Evolutionary conservation across 345 rosid species (phyloP).

Genomic region (Cardamine resedifolia): DNA sequence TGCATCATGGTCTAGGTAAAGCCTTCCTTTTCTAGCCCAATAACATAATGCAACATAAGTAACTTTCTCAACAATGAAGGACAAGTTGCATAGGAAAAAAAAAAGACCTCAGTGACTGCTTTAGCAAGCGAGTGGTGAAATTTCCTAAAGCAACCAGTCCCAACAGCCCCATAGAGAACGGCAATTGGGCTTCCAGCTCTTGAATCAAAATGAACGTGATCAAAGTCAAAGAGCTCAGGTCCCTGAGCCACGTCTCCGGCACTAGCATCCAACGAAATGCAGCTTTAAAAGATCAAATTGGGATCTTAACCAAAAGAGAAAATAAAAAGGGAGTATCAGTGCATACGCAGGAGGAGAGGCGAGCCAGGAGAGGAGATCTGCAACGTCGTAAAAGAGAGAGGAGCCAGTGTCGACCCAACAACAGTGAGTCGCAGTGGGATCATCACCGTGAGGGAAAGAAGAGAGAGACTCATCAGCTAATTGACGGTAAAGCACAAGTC

Average conservation of each 20-base stretch:
- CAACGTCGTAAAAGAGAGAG: constrained; percentile 66
- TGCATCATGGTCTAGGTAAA: not conserved
- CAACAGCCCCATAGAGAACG: constrained; percentile 91
- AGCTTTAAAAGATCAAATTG: constrained; percentile 6
- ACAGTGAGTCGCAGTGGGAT: constrained; percentile 60
- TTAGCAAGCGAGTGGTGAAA: constrained; percentile 65
- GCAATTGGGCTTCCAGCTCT: constrained; percentile 61
- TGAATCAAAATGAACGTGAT: constrained; percentile 71
- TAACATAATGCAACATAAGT: too few relatives aligned
- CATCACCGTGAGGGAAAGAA: constrained; percentile 73
- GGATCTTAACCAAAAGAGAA: constrained; percentile 6
- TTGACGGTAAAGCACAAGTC: constrained; percentile 85
- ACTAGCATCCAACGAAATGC: constrained; percentile 43
- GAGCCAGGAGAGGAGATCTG: constrained; percentile 69
- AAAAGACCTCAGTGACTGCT: constrained; percentile 72
- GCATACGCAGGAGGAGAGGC: constrained; percentile 51
- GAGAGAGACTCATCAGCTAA: constrained; percentile 95
- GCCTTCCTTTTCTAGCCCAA: not conserved
- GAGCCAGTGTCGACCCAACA: constrained; percentile 97
- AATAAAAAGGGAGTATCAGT: constrained; percentile 4
- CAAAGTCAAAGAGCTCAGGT: constrained; percentile 84
- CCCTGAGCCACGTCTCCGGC: constrained; percentile 62
- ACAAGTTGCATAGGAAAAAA: not conserved
- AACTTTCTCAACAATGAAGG: not conserved
- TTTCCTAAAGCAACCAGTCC: constrained; percentile 75